Base-by-base conservation (phyloP, 805 yeast genomes). In the Saccharomycopsis amapae region DNA sequence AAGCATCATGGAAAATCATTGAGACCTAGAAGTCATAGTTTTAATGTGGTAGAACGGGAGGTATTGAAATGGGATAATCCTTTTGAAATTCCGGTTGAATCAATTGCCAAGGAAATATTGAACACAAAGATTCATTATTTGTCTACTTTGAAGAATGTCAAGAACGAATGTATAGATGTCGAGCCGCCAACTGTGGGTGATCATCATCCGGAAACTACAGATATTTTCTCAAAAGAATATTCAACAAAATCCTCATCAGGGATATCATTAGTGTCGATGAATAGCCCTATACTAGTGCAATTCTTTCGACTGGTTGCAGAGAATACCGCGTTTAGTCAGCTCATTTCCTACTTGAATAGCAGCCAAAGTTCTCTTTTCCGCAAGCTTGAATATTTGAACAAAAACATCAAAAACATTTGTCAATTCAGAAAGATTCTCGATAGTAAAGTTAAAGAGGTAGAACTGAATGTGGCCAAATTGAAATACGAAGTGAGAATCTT, bases 401-500 rank as follows among this genome's bases (percentile, higher is more conserved):
- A 49, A 22, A 46, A 34, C n/a, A 31, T 42, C 15, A 10, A 10
- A 9, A 42, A 26, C 10, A 34, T 37, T 24, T 39, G 42, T n/a
- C 43, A 44, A 35, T 47, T 43, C 31, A 15, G 26, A 13, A 32
- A 38, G 26, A 34, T 50, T n/a, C 52, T 71, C 12, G 60, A 65
- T 5, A 57, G 62, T 24, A 73, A 71, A 48, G 57, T 72, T 43
- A 58, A 62, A 22, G 82, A 79, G 49, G 63, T 79, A 15, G 75
- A 73, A 42, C 72, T 79, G 6, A 62, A 76, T 42, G 72, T 76
- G 28, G 79, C 85, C 2, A 67, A 80, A 50, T 59, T 84, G 42
- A 75, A 77, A 53, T 84, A 84, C 58, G 90, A 84, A 56, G 64
- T 79, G 38, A 62, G 83, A 18, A 64, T 79, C 35, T 60, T 84